A percentile compares a stretch with the other conserved stretches of the same genome.
These are phyloP conservation scores for Knoxdaviesia proteae DNA, from an alignment of 2,329 filamentous ascomycete genomes.

Conservation along the genomic window DNA sequence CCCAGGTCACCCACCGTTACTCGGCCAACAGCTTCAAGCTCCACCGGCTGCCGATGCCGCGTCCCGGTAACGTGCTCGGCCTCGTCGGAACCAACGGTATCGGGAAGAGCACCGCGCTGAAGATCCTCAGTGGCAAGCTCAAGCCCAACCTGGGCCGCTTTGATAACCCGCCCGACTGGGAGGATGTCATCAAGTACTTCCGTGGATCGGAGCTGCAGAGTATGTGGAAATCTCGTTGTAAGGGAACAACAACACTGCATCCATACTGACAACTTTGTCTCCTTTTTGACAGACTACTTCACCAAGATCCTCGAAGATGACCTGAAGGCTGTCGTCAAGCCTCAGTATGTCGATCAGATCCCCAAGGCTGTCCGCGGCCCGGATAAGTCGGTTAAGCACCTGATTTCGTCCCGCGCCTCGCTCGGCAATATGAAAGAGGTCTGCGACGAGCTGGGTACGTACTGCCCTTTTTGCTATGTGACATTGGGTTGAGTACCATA, in stretches of 20 bases:
- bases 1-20: slow-evolving; percentile 94
- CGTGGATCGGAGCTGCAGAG: slow-evolving; percentile 93
- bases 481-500: slow-evolving; percentile 8
- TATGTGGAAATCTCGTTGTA: slow-evolving; percentile 20
- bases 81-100: slow-evolving; percentile 99
- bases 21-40: slow-evolving; percentile 99
- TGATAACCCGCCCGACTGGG: slow-evolving; percentile 96
- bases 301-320: slow-evolving; percentile 95
- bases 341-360: slow-evolving; percentile 97
- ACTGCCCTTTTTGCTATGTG: background rate
- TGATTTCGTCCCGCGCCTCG: slow-evolving; percentile 57
- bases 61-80: slow-evolving; percentile 86
- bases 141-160: slow-evolving; percentile 93
- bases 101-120: slow-evolving; percentile 97
- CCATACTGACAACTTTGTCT: background rate
- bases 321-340: slow-evolving; percentile 94
- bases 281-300: slow-evolving; percentile 53
- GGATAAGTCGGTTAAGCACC: slow-evolving; percentile 56
- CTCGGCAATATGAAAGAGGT: slow-evolving; percentile 69
- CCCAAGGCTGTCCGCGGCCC: slow-evolving; percentile 73
- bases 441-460: slow-evolving; percentile 41
- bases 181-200: slow-evolving; percentile 97
- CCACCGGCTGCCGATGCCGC: slow-evolving; percentile 85
- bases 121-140: slow-evolving; percentile 94
- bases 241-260: background rate